Evolutionary conservation across 73 alveolate species (phyloP).

Genomic region (Symbiodinium natans): DNA sequence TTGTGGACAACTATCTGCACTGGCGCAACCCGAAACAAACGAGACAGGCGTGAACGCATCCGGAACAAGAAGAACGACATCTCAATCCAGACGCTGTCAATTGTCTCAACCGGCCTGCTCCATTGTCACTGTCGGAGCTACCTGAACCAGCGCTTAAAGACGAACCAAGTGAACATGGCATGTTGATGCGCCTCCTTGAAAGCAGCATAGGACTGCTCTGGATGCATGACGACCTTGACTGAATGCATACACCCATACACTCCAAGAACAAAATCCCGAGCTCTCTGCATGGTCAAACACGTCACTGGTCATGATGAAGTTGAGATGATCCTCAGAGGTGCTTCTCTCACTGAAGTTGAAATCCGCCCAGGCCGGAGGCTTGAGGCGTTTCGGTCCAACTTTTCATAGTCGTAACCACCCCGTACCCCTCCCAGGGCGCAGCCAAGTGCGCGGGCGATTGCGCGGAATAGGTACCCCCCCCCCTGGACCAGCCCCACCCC

Average conservation of each 20-base stretch:
- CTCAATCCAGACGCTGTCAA: neutral
- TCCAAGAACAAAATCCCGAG: neutral
- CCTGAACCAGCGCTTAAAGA: slow-evolving; percentile 65
- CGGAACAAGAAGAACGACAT: too few relatives aligned
- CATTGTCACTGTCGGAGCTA: slow-evolving; percentile 87
- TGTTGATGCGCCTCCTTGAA: slow-evolving; percentile 87
- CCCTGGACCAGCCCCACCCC: too few relatives aligned
- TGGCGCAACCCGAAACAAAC: neutral
- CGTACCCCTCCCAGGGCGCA: too few relatives aligned
- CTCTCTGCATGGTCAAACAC: slow-evolving; percentile 74
- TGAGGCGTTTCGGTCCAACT: too few relatives aligned
- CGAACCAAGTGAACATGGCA: too few relatives aligned
- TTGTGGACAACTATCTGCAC: neutral
- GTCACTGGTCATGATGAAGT: slow-evolving; percentile 93
- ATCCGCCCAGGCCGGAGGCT: too few relatives aligned
- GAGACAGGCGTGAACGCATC: too few relatives aligned
- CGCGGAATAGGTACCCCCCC: too few relatives aligned
- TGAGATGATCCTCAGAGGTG: slow-evolving; percentile 68
- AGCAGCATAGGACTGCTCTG: slow-evolving; percentile 87
- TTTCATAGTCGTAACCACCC: too few relatives aligned
- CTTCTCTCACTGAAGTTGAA: too few relatives aligned
- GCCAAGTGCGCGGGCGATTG: too few relatives aligned
- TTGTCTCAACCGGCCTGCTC: slow-evolving; percentile 70
- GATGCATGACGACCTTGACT: slow-evolving; percentile 63
- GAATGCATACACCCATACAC: neutral